Base-by-base conservation (phyloP, 2,329 filamentous ascomycete genomes). In the Colletotrichum tropicicola region DNA sequence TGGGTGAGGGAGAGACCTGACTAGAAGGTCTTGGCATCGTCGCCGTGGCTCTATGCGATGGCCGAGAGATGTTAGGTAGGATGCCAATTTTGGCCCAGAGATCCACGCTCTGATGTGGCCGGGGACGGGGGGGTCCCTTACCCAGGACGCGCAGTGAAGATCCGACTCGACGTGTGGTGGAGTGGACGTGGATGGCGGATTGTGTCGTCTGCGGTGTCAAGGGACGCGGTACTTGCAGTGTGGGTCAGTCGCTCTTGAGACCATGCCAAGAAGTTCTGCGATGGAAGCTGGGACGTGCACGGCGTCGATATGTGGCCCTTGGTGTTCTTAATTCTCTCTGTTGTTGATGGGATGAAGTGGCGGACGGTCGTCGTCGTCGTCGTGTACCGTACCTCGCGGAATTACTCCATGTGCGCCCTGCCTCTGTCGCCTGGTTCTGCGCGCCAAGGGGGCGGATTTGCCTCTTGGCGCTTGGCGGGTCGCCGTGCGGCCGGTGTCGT, bases 221-320 rank as follows among this genome's bases (percentile, higher is more conserved):
- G 61, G 61, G 48, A 56, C 35, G 57, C 44, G 59, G 59, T 30
- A 64, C 37, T 64, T 63, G 8, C 15, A 53, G 25, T 21, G 63
- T 66, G 63, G 63, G 52, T 66, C 63, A 66, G 39, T 65, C 63
- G 59, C 52, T 59, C 52, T 64, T 66, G 63, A 66, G 63, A 66
- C 63, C 27, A 53, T 53, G 63, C 63, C 63, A 66, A 66, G 63
- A 47, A 51, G 19, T 64, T 44, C 52, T 52, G 21, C 56, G 27
- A 60, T 59, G 44, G 58, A 23, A 30, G 30, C 23, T 52, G 45
- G 59, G 62, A 62, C 58, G 49, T 59, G 59, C 59, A 65, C 59
- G 12, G 39, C 59, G 39, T 52, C 44, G 32, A 37, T 60, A 47
- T 53, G 9, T 37, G 59, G 21, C 49, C 23, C 25, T 41, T 39